phyloP scores from a whole-genome alignment of 768 basidiomycete species.

The Hygrocybe coccinea region DNA sequence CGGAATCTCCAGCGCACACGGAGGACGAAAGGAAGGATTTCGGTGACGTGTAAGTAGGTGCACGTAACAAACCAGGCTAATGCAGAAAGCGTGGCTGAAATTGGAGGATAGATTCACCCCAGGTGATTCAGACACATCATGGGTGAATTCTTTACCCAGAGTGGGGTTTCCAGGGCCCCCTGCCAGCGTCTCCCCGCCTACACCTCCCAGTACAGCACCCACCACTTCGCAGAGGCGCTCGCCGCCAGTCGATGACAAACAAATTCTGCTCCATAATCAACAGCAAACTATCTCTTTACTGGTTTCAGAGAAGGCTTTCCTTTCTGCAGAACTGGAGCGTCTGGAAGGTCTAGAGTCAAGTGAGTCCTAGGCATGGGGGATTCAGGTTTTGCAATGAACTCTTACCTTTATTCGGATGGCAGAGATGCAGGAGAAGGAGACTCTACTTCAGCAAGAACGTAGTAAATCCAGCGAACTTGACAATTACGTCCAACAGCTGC shows the following conservation, averaged over 20 bases:
- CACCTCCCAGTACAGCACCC: constrained; percentile 7
- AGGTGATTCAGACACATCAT: constrained; percentile 46
- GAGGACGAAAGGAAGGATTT: constrained; percentile 50
- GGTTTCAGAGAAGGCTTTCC: constrained; percentile 64
- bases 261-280: constrained; percentile 45
- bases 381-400: neutral
- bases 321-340: constrained; percentile 54
- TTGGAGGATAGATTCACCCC: constrained; percentile 36
- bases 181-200: constrained; percentile 1
- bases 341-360: constrained; percentile 57
- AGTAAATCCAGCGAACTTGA: constrained; percentile 37
- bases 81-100: neutral
- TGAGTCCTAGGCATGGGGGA: constrained; percentile 30
- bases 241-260: constrained; percentile 27
- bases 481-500: constrained; percentile 40
- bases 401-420: constrained; percentile 7
- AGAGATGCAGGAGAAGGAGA: constrained; percentile 46
- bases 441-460: constrained; percentile 40
- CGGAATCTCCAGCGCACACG: constrained; percentile 30
- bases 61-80: neutral
- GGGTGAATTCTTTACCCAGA: constrained; percentile 58
- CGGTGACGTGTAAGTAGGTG: constrained; percentile 59
- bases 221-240: constrained; percentile 14
- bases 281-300: constrained; percentile 73
- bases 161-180: constrained; percentile 34